phyloP scores from a whole-genome alignment of 2,329 filamentous ascomycete species.

The Pleomassaria siparia region DNA sequence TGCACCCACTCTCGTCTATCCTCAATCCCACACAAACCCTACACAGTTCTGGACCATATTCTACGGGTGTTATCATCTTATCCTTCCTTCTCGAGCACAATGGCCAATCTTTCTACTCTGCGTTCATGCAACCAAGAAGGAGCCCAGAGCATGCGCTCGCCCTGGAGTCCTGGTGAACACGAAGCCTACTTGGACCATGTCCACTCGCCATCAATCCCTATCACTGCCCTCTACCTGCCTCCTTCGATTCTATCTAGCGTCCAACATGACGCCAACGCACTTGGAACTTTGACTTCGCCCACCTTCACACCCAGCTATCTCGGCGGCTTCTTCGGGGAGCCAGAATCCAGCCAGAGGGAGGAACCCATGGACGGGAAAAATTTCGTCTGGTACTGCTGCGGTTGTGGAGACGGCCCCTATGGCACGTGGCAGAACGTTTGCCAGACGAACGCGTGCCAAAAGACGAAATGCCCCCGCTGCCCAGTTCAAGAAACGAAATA shows the following conservation, averaged over 20 bases:
- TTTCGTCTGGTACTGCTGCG: constrained; percentile 19
- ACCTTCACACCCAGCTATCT: not conserved
- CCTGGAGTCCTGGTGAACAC: not conserved
- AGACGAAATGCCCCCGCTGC: constrained; percentile 10
- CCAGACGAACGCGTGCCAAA: constrained; percentile 9
- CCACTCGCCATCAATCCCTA: not conserved
- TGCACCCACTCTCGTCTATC: not conserved
- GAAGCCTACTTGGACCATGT: not conserved
- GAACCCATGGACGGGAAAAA: constrained; percentile 10
- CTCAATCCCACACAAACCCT: not conserved
- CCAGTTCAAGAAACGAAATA: not conserved
- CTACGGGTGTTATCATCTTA: not conserved
- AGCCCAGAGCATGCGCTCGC: not conserved
- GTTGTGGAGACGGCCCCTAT: constrained; percentile 18
- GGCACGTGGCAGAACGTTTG: constrained; percentile 9
- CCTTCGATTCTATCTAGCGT: too few species aligned
- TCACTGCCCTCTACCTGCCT: not conserved
- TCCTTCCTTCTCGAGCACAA: not conserved
- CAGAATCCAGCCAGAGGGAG: not conserved
- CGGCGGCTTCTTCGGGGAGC: not conserved
- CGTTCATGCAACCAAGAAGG: not conserved
- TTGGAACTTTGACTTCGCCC: too few species aligned
- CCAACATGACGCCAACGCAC: too few species aligned
- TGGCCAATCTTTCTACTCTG: not conserved
- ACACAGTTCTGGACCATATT: too few species aligned